Conservation (phyloP, 257 asterid species). For the Anisodus tanguticus region DNA sequence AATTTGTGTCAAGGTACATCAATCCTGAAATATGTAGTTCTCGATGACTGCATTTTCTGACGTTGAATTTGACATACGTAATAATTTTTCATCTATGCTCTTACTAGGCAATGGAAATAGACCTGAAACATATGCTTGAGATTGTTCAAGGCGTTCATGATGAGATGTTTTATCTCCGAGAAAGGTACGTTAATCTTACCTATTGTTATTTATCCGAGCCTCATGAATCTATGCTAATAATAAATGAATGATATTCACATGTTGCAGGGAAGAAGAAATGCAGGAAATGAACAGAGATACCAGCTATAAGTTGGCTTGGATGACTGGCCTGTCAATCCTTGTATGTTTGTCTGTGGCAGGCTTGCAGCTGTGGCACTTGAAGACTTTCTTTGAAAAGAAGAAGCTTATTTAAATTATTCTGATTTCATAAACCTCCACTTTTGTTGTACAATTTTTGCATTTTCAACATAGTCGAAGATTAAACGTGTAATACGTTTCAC, state of each 20-base stretch:
- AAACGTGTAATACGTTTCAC: background rate
- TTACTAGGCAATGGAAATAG: slow-evolving; percentile 67
- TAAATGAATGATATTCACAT: background rate
- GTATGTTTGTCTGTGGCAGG: slow-evolving; percentile 68
- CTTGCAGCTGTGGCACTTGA: slow-evolving; percentile 78
- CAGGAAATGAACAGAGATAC: slow-evolving; percentile 69
- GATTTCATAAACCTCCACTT: background rate
- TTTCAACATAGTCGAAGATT: background rate
- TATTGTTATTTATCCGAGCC: background rate
- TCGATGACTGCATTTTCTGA: background rate
- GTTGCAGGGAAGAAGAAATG: slow-evolving; percentile 78
- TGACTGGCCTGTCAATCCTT: slow-evolving; percentile 59
- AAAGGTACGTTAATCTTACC: slow-evolving; percentile 48
- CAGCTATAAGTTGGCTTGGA: slow-evolving; percentile 71
- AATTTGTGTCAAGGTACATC: background rate
- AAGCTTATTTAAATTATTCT: slow-evolving; percentile 61
- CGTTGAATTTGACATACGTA: background rate
- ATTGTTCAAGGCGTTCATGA: slow-evolving; percentile 69
- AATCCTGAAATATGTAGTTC: background rate
- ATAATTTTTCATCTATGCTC: slow-evolving; percentile 16
- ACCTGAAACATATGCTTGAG: slow-evolving; percentile 73
- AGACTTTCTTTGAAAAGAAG: slow-evolving; percentile 82
- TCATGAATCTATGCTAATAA: background rate
- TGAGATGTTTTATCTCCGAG: slow-evolving; percentile 78
- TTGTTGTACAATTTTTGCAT: slow-evolving; percentile 28